Evolutionary conservation across 805 yeast genomes (phyloP), one percentile per base, ranked within the genome.

Genomic region (Kluyveromyces aestuarii): DNA sequence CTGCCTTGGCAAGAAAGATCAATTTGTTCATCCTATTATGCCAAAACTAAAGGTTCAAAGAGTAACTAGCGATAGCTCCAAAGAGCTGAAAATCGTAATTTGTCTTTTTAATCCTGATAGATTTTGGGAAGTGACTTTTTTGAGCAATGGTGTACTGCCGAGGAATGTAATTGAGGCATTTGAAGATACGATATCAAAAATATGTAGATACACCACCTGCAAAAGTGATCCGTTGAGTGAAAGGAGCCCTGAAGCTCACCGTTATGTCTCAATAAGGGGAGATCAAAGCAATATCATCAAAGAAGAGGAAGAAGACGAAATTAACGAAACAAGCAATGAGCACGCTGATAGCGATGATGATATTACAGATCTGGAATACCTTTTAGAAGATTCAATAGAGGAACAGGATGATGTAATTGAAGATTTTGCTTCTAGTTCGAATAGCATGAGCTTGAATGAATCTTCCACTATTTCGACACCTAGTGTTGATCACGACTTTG

Each of bases 81-180:
- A 76, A 74, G 55, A 35, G 9, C 48, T 25, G 35, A 54, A 50
- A 16, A 82, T 82, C 55, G 71, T 83, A 2, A 61, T 86, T 16
- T 82, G 88, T 0, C 72, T 87, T 49, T 79, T 78, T 27, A 85
- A 84, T 56, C 95, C 95, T 0, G 83, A 80, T 52, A 68, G 91
- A 56, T 84, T 79, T 63, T 87, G 95, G 95, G 72, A 76, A 27
- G 69, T 81, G 41, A 68, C 59, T 17, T 56, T 70, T 47, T 54
- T 60, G 19, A 59, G 67, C 3, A 18, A 19, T n/a, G 38, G 35
- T 16, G 40, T 25, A 18, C 40, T 4, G 8, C 35, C 37, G n/a
- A 38, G 13, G 42, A 45, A n/a, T 40, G 35, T 17, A 2, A 50
- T 58, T 1, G 17, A 48, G 3, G 58, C 56, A 7, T 57, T 71